These are phyloP conservation scores for Penicillium crustosum DNA, from an alignment of 2,329 filamentous ascomycete genomes.

Conservation along the genomic window DNA sequence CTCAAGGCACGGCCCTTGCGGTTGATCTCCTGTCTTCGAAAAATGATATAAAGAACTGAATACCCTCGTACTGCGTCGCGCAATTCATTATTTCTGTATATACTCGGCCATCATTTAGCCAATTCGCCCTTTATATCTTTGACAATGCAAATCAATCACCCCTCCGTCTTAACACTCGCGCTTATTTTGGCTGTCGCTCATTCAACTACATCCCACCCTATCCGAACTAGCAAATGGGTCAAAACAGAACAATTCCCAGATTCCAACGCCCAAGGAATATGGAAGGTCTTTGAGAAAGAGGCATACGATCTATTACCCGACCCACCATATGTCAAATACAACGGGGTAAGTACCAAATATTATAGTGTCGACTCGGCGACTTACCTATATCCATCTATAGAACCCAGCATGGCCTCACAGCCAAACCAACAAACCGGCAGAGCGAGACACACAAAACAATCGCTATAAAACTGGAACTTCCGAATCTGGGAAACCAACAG, in stretches of 20 bases:
- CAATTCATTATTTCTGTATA: background rate
- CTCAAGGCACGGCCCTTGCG: slow-evolving; percentile 19
- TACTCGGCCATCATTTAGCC: background rate
- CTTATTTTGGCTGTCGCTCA: slow-evolving; percentile 13
- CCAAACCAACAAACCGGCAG: background rate
- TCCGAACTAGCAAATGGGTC: slow-evolving; percentile 15
- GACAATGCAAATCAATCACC: background rate
- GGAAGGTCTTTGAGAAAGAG: slow-evolving; percentile 12
- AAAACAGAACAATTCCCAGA: slow-evolving; percentile 6
- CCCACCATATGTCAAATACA: slow-evolving; percentile 2
- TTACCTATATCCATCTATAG: background rate
- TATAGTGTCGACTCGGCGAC: background rate
- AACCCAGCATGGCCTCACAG: slow-evolving; percentile 2
- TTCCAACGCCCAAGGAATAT: background rate
- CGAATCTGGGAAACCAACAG: slow-evolving; percentile 3
- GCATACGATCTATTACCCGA: background rate
- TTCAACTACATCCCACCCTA: slow-evolving; percentile 13
- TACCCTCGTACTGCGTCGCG: background rate
- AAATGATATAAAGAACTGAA: slow-evolving; percentile 5
- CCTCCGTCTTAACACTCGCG: slow-evolving; percentile 2
- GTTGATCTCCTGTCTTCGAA: slow-evolving; percentile 6
- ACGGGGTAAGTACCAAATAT: slow-evolving; percentile 5
- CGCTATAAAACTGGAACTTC: slow-evolving; percentile 4
- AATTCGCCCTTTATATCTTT: background rate
- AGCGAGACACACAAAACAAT: background rate